These are phyloP conservation scores for Amyloporia xantha DNA, from an alignment of 768 basidiomycete species.

Conservation along the genomic window DNA sequence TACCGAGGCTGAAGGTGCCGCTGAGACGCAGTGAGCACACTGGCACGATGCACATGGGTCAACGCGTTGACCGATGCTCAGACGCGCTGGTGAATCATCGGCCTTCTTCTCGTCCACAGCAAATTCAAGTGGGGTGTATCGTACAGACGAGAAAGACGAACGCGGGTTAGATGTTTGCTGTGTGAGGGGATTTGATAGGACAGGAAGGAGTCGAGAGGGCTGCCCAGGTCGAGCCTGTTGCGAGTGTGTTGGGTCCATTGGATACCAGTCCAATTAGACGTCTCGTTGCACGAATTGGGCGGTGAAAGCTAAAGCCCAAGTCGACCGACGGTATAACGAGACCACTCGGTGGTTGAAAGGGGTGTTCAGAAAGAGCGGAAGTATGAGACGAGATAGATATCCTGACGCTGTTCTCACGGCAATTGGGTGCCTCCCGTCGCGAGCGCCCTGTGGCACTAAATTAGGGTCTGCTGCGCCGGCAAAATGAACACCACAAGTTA, in stretches of 20 bases:
- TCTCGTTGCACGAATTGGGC: constrained; percentile 1
- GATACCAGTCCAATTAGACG: constrained; percentile 18
- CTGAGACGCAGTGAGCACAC: constrained; percentile 12
- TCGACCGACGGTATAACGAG: constrained; percentile 2
- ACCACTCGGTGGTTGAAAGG: constrained; percentile 3
- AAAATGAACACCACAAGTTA: background rate
- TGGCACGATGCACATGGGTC: constrained; percentile 11
- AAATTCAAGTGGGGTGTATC: background rate
- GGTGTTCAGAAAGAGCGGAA: background rate
- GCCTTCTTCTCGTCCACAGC: constrained; percentile 17
- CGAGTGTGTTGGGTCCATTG: constrained; percentile 17
- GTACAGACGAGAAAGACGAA: background rate
- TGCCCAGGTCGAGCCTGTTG: constrained; percentile 17
- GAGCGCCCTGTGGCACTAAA: constrained; percentile 2
- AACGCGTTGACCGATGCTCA: constrained; percentile 5
- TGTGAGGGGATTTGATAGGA: constrained; percentile 7
- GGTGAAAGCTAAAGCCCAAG: constrained; percentile 8
- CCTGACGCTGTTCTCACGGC: constrained; percentile 2
- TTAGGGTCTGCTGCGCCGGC: constrained; percentile 3
- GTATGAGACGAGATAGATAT: background rate
- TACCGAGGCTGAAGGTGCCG: constrained; percentile 6
- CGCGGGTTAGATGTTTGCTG: constrained; percentile 5
- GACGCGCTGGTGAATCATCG: background rate
- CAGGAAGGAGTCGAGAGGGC: constrained; percentile 11
- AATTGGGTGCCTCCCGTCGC: background rate